Base-by-base conservation (phyloP, 2,329 filamentous ascomycete genomes). In the Colletotrichum sp. region DNA sequence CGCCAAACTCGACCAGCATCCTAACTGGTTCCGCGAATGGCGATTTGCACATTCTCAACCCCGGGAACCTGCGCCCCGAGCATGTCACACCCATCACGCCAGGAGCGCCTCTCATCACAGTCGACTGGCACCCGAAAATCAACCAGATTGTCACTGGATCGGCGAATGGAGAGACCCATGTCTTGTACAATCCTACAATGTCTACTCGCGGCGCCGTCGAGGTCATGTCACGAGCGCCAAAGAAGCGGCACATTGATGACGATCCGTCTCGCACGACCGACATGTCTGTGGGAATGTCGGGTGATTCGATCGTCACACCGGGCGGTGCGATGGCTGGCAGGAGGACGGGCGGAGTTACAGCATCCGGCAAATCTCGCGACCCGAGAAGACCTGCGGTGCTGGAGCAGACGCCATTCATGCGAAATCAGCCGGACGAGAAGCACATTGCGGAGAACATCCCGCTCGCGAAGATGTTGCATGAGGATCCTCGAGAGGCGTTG, bases 61-160 rank as follows among this genome's bases (percentile, higher is more conserved):
- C 97, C 1, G 97, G 96, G 52, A 98, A 97, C 65, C 89, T 99
- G 71, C 93, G 91, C 73, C 90, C 96, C 2, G 96, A 98, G 82
- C 91, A 95, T 34, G 92, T 96, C 71, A 98, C 96, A 4, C 94
- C 95, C 4, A 92, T 99, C n/a, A 98, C 96, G 0, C 93, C 95
- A 1, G 94, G 94, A 16, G 94, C 93, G 7, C 91, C 96, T 1
- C 86, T 99, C 10, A 94, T 98, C 76, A 92, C 93, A 3, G 95
- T 98, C 30, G 88, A 94, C 77, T 99, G 97, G 97, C 96, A 99
- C 81, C 90, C 94, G 24, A 98, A 96, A 84, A 92, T 99, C 81
- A 98, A 99, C 83, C 97, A 99, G 82, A 98, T 99, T 80, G 85
- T 98, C 77, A 98, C 96, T 10, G 96, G 96, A 74, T 98, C 96